Evolutionary conservation across 2,329 filamentous ascomycete genomes (phyloP), one percentile per base, ranked within the genome.

Genomic region (Leptographium radiaticola): DNA sequence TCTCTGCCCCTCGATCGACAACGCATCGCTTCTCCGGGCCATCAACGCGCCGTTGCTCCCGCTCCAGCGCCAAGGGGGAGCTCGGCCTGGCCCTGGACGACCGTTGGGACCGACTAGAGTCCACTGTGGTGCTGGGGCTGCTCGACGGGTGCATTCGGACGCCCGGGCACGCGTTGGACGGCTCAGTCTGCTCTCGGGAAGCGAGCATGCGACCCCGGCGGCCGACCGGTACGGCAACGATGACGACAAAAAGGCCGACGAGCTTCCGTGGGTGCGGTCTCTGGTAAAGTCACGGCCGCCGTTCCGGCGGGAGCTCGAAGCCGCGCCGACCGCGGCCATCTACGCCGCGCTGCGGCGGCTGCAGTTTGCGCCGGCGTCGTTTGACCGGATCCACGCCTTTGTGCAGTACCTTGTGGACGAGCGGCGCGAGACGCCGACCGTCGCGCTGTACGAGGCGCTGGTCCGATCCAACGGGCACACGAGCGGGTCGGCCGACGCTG

Each of bases 401-500:
- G 76, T 84, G 15, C 72, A 76, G 48, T 75, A 80, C 55, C 69
- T 90, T 34, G 66, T 89, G 13, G 67, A 67, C 44, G 68, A 73
- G n/a, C 72, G 80, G 16, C 65, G 70, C 2, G 76, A 83, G 61
- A 64, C 66, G 51, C 79, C 80, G 3, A 80, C 77, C 60, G 62
- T 73, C 3, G 70, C 76, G 52, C 69, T 89, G 51, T 96, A 93
- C 66, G 82, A 87, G 60, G 81, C 84, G 15, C 69, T 95, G 51
- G 82, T 95, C 61, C 74, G 83, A 56, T 80, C 83, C 48, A 89
- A 94, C 68, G 73, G 79, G 34, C 77, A 83, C 62, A 71, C 76
- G 1, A 64, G 76, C 52, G 90, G 89, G 10, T 89, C 85, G 6
- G 82, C 83, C 2, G 73, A 74, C 33, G 77, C 79, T 48, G 77